These are phyloP conservation scores for Lactarius vividus DNA, from an alignment of 768 basidiomycete species.

Conservation along the genomic window DNA sequence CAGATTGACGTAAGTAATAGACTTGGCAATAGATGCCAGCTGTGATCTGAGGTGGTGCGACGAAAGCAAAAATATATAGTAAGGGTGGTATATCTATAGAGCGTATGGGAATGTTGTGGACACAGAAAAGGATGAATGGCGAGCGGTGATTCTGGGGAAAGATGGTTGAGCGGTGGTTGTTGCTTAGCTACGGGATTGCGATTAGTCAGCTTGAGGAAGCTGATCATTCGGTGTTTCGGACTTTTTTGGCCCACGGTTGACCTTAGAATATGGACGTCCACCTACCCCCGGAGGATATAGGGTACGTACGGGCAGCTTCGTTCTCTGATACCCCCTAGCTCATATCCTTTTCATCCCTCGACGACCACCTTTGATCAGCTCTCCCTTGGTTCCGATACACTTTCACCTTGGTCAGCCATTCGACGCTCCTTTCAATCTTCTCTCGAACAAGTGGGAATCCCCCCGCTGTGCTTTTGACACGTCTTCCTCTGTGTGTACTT, in stretches of 20 bases:
- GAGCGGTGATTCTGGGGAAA: not conserved
- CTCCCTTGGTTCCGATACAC: slow-evolving; percentile 1
- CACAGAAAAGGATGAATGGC: not conserved
- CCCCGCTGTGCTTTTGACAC: not conserved
- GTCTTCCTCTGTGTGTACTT: slow-evolving; percentile 7
- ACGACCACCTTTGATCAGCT: not conserved
- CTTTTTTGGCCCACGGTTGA: slow-evolving; percentile 1
- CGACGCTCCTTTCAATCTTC: not conserved
- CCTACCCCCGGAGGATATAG: slow-evolving; percentile 17
- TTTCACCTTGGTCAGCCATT: not conserved
- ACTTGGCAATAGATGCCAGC: not conserved
- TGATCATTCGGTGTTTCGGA: not conserved
- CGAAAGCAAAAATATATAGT: not conserved
- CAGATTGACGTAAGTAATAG: not conserved
- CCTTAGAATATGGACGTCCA: slow-evolving; percentile 14
- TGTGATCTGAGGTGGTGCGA: not conserved
- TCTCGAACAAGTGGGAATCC: slow-evolving; percentile 4
- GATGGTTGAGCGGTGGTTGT: not conserved
- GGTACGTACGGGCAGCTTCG: slow-evolving; percentile 6
- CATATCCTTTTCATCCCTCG: slow-evolving; percentile 3
- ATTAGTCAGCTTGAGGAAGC: slow-evolving; percentile 1
- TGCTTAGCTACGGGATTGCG: slow-evolving; percentile 12
- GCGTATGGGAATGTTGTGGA: not conserved
- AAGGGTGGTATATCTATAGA: not conserved
- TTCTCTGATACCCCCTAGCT: slow-evolving; percentile 1